Evolutionary conservation across 1,139 yeast species (phyloP).

Genomic region (Debaryomyces sp.): DNA sequence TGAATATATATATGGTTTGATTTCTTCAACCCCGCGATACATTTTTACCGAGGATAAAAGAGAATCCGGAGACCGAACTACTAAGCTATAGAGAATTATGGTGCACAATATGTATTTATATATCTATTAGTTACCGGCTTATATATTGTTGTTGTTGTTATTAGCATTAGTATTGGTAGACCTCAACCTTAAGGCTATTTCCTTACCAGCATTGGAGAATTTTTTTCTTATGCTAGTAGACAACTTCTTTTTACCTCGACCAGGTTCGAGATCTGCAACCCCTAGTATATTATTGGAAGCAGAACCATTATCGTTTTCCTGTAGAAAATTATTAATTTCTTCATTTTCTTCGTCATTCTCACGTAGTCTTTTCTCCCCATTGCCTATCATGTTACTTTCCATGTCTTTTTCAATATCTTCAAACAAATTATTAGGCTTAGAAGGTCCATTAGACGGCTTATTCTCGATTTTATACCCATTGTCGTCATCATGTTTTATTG

Average conservation of each 20-base stretch:
- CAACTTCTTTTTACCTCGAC: conserved; percentile 8
- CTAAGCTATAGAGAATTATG: neutral
- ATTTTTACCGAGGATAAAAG: neutral
- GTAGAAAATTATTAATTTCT: conserved; percentile 8
- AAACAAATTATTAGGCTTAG: conserved; percentile 19
- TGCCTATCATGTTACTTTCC: conserved; percentile 8
- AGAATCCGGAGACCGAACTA: neutral
- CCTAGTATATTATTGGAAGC: neutral
- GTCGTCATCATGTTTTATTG: conserved; percentile 21
- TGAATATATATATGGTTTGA: neutral
- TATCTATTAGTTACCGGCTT: conserved; percentile 5
- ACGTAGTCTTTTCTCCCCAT: conserved; percentile 20
- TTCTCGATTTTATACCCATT: conserved; percentile 11
- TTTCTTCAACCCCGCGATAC: neutral
- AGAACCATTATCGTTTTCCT: conserved; percentile 8
- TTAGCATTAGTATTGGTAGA: conserved; percentile 5
- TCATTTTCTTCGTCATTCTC: conserved; percentile 20
- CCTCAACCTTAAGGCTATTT: conserved; percentile 19
- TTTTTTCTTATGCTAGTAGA: conserved; percentile 13
- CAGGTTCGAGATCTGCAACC: neutral
- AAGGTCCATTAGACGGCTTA: conserved; percentile 7
- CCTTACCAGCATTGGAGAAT: conserved; percentile 27
- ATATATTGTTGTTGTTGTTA: conserved; percentile 3
- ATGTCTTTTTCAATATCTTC: conserved; percentile 21
- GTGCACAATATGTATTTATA: neutral